Conservation (phyloP, 1,139 yeast species). For the Suhomyces bokatorum region DNA sequence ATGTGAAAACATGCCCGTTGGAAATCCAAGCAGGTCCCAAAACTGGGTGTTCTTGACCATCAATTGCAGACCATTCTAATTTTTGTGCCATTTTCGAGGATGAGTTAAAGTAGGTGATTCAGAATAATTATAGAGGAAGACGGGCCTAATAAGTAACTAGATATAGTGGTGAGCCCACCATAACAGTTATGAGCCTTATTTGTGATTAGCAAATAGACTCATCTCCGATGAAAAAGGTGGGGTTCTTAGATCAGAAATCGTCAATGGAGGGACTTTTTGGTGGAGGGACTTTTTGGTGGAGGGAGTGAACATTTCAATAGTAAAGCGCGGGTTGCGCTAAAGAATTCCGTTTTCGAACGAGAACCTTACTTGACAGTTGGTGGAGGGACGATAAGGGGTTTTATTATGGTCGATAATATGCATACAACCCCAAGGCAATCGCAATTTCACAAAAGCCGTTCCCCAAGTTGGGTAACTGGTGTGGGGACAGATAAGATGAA, state of each 20-base stretch:
- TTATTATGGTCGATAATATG: not conserved
- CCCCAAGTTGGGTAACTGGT: constrained; percentile 4
- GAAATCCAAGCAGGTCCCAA: constrained; percentile 50
- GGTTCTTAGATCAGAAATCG: too few relatives aligned
- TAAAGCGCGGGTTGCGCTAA: not conserved
- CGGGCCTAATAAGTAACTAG: not conserved
- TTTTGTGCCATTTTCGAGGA: constrained; percentile 26
- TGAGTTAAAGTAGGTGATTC: not conserved
- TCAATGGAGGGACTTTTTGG: not conserved
- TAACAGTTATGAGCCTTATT: not conserved
- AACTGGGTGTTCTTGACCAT: constrained; percentile 35
- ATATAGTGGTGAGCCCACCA: not conserved
- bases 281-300: constrained; percentile 5
- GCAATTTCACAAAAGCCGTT: not conserved
- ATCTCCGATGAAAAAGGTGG: not conserved
- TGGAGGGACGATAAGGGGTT: constrained; percentile 1
- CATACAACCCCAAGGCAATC: constrained; percentile 1
- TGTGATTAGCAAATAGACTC: too few relatives aligned
- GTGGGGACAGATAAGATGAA: constrained; percentile 9
- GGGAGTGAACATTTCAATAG: not conserved
- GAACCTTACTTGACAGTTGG: not conserved
- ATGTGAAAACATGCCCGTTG: constrained; percentile 53
- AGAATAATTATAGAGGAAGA: not conserved
- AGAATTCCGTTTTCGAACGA: not conserved
- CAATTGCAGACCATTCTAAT: constrained; percentile 42